Conservation (phyloP, 75 land plant genomes). For the Chamaecyparis obtusa region DNA sequence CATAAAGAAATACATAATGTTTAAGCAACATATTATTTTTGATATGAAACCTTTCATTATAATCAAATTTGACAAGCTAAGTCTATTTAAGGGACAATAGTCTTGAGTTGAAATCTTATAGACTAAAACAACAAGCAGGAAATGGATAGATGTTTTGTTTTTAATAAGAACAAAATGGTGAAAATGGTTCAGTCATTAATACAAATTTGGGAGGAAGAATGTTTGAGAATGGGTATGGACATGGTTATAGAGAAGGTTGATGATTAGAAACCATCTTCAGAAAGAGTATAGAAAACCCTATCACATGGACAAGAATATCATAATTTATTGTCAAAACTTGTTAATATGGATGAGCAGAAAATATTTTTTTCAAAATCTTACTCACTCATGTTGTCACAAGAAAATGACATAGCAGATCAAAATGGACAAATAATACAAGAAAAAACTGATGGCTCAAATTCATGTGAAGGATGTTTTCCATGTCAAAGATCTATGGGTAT, state of each 20-base stretch:
- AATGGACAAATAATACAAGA: neutral
- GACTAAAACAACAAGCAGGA: too few species aligned
- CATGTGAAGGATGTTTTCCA: neutral
- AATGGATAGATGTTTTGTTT: too few species aligned
- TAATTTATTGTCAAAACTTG: slow-evolving; percentile 17
- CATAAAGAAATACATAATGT: too few species aligned
- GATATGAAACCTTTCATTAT: too few species aligned
- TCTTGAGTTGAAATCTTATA: too few species aligned
- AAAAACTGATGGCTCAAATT: neutral
- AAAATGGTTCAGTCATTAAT: slow-evolving; percentile 93
- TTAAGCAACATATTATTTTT: too few species aligned
- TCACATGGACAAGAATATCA: slow-evolving; percentile 28
- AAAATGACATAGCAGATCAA: neutral
- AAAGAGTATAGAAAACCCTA: slow-evolving; percentile 39
- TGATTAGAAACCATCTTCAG: slow-evolving; percentile 41
- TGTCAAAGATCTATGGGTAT: neutral
- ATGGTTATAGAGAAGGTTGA: slow-evolving; percentile 28
- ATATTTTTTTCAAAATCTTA: neutral
- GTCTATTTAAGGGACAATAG: too few species aligned
- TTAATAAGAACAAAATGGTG: too few species aligned
- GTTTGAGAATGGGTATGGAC: slow-evolving; percentile 53
- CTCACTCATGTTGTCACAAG: neutral
- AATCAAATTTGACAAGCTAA: too few species aligned
- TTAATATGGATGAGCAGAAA: neutral
- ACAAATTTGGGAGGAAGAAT: slow-evolving; percentile 96